Percentiles rank a stretch among this genome's conserved stretches.
These are phyloP conservation scores for Microbotryum silenes-acaulis DNA, from an alignment of 1,284 basidiomycete genomes.

Conservation along the genomic window DNA sequence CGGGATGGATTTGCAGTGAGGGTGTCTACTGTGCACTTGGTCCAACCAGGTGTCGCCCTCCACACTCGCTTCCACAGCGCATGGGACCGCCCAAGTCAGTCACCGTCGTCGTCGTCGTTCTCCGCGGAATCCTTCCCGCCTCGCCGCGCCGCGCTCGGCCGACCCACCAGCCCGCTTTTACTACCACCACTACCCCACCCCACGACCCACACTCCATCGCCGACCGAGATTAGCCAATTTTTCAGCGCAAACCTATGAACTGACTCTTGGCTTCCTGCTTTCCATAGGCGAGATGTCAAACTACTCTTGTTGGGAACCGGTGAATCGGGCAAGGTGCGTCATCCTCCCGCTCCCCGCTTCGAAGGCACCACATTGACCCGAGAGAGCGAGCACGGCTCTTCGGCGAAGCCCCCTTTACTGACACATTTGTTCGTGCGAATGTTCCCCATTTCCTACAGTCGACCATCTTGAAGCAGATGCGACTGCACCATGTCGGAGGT, in stretches of 20 bases:
- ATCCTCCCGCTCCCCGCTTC: neutral
- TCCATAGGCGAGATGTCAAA: slow-evolving; percentile 28
- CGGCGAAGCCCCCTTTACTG: neutral
- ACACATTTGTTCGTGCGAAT: neutral
- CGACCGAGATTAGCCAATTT: neutral
- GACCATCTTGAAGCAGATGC: slow-evolving; percentile 31
- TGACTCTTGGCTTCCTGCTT: neutral
- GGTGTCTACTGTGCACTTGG: too few relatives aligned
- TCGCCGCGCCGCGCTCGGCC: neutral
- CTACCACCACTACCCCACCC: neutral
- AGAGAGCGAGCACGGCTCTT: too few relatives aligned
- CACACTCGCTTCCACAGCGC: too few relatives aligned
- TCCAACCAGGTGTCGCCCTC: too few relatives aligned
- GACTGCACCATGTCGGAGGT: slow-evolving; percentile 30
- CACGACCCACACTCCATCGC: neutral
- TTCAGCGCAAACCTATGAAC: neutral
- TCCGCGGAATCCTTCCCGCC: too few relatives aligned
- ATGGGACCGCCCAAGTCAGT: too few relatives aligned
- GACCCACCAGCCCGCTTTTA: neutral
- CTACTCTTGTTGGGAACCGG: slow-evolving; percentile 27
- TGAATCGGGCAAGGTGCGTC: slow-evolving; percentile 24
- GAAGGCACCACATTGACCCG: too few relatives aligned
- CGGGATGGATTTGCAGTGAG: too few relatives aligned
- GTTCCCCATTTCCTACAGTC: slow-evolving; percentile 7
- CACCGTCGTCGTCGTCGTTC: too few relatives aligned